Evolutionary conservation across 1,284 basidiomycete species (phyloP).

Genomic region (Cryptococcus sp.): DNA sequence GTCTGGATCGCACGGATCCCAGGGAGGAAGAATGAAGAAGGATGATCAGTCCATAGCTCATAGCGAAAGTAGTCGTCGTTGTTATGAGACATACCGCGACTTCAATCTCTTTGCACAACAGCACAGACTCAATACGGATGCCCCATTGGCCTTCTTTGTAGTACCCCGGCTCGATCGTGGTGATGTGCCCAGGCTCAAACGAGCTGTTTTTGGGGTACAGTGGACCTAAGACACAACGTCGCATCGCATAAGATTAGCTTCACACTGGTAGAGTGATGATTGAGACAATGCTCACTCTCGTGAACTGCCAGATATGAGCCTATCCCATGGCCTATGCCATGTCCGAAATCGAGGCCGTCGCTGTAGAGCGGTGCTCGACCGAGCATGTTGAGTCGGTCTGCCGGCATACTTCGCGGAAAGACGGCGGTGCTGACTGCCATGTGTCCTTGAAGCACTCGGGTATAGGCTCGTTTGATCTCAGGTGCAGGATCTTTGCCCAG

Average conservation of each 20-base stretch:
- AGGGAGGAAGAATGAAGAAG: background rate
- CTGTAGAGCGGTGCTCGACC: constrained; percentile 77
- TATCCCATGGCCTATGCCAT: constrained; percentile 52
- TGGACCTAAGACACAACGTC: constrained; percentile 48
- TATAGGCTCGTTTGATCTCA: constrained; percentile 81
- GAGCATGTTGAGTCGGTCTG: constrained; percentile 75
- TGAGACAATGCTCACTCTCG: constrained; percentile 38
- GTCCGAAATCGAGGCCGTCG: constrained; percentile 75
- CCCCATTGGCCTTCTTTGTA: constrained; percentile 81
- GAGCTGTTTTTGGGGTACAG: constrained; percentile 62
- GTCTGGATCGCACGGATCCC: background rate
- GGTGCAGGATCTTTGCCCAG: constrained; percentile 79
- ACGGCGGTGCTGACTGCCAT: constrained; percentile 87
- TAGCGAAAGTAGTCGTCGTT: background rate
- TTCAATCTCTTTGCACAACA: constrained; percentile 68
- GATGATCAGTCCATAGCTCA: background rate
- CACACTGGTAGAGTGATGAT: no score
- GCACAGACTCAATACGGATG: constrained; percentile 83
- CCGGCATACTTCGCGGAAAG: constrained; percentile 86
- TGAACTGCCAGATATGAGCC: constrained; percentile 46
- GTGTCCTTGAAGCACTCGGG: constrained; percentile 93
- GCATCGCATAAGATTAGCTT: no score
- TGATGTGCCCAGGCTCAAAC: constrained; percentile 77
- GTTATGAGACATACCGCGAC: constrained; percentile 54
- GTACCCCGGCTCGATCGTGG: constrained; percentile 68